Conservation (phyloP, 441 rosid species). For the Corymbia calophylla region DNA sequence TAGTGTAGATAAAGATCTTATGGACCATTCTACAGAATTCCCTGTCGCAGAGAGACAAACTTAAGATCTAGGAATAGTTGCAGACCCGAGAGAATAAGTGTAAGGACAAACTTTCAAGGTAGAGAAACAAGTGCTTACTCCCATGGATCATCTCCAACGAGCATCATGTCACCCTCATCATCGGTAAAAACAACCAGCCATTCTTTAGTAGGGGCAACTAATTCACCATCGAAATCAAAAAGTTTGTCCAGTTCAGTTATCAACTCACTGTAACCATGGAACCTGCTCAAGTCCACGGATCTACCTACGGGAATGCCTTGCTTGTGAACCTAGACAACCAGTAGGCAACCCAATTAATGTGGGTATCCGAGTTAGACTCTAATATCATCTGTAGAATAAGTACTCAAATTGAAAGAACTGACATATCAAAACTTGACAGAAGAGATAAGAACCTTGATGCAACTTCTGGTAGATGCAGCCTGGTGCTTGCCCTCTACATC, state of each 20-base stretch:
- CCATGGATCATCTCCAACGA: constrained; percentile 99
- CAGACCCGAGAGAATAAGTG: neutral
- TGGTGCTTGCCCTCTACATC: constrained; percentile 5
- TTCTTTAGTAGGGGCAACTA: constrained; percentile 53
- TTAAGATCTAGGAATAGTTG: neutral
- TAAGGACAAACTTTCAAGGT: neutral
- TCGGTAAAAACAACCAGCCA: constrained; percentile 91
- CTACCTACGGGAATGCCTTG: constrained; percentile 92
- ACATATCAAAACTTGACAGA: neutral
- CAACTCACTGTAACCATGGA: constrained; percentile 67
- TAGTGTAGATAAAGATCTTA: constrained; percentile 76
- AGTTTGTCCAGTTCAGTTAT: constrained; percentile 67
- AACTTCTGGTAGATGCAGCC: constrained; percentile 7
- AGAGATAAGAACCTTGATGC: constrained; percentile 6
- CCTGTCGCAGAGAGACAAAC: constrained; percentile 25
- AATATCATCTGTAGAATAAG: neutral
- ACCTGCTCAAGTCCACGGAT: constrained; percentile 90
- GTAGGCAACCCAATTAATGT: neutral
- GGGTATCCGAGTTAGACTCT: neutral
- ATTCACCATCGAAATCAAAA: constrained; percentile 84
- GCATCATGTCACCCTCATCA: constrained; percentile 98
- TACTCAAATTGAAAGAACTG: neutral
- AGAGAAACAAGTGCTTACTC: constrained; percentile 44
- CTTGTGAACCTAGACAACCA: constrained; percentile 59
- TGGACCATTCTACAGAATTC: constrained; percentile 95